Conservation (phyloP, 306 rosid species). For the Sechiopsis laciniata region DNA sequence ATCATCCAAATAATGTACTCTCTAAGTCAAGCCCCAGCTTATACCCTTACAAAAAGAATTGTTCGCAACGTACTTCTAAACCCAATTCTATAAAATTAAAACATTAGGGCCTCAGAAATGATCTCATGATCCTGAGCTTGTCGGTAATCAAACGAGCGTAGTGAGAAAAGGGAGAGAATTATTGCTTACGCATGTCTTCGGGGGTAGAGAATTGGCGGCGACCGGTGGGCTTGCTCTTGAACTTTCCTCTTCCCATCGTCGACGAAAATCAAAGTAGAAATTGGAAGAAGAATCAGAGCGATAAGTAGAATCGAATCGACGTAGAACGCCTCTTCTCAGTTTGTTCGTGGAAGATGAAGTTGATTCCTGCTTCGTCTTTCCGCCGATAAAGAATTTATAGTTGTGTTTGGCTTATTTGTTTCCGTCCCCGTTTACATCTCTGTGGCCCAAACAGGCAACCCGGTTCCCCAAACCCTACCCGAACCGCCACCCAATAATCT, state of each 20-base stretch:
- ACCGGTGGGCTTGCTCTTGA: conserved; percentile 90
- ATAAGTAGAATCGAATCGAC: conserved; percentile 6
- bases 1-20: not conserved
- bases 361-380: not conserved
- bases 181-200: conserved; percentile 65
- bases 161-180: not conserved
- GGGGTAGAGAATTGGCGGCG: conserved; percentile 85
- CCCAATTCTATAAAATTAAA: not conserved
- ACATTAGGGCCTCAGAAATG: not conserved
- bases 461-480: conserved; percentile 23
- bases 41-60: not conserved
- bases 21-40: not conserved
- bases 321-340: not conserved
- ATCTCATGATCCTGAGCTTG: not conserved
- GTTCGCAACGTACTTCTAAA: not conserved
- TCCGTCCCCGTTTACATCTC: conserved; percentile 15
- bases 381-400: conserved; percentile 11
- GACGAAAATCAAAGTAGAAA: not conserved
- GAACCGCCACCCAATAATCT: conserved; percentile 14
- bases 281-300: not conserved
- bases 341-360: not conserved
- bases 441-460: not conserved
- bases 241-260: conserved; percentile 87
- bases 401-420: not conserved
- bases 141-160: not conserved